Base-by-base conservation (phyloP, 495 filamentous ascomycete genomes). In the Glonium stellatum region DNA sequence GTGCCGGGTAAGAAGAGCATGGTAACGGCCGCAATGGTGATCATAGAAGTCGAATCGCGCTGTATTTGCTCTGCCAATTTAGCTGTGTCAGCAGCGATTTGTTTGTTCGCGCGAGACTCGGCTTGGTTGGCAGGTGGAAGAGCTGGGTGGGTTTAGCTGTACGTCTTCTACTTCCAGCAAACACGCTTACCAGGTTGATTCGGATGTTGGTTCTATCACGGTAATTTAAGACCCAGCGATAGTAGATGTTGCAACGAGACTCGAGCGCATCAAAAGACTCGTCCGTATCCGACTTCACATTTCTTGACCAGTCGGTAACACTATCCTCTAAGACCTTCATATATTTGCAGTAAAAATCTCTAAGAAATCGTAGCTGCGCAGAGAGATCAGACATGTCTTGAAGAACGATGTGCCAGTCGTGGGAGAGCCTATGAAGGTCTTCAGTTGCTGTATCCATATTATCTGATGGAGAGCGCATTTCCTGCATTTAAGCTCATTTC, bases 1-100 rank as follows among this genome's bases (percentile, higher is more conserved):
- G 71, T 74, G 12, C 57, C 73, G 55, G 71, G 73, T 52, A 69
- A 69, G 64, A 73, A 76, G 39, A 73, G 55, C 68, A 74, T 71
- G 2, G 74, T 75, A 1, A 76, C 65, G 1, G 66, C 68, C 5
- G 74, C 74, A 48, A 75, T 70, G n/a, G 71, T 73, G 23, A 72
- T 75, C 72, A 75, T 75, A 9, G 70, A 71, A 4, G 63, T 52
- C 51, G 70, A 72, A 54, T 76, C 72, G 22, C 68, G 70, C 36
- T 71, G 69, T 2, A 67, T 69, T 39, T 71, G 69, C 31, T 68
- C 65, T 0, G 72, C 70, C 23, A 71, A 58, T 27, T 64, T 65
- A 18, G 66, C 63, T 8, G 62, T 71, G 35, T 67, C 60, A 12
- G 63, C 54, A 2, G 71, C 70, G 35, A 73, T 69, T 37, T 59